Conservation (phyloP, 352 stramenopile genomes). For the Phytophthora pinifolia region DNA sequence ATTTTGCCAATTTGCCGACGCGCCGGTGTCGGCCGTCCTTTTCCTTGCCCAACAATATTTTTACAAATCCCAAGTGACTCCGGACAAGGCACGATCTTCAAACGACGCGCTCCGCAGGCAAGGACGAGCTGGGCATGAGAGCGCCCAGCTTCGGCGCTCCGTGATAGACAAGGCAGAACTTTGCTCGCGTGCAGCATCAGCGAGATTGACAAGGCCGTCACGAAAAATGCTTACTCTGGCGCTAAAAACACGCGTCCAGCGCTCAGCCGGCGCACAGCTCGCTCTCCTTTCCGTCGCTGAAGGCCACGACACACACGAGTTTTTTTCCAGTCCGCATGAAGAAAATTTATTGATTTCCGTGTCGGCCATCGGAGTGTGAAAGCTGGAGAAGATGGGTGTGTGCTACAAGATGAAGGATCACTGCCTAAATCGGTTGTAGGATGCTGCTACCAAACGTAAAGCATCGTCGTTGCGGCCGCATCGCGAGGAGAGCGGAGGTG, state of each 20-base stretch:
- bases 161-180: too few species aligned
- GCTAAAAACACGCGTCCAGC: too few species aligned
- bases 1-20: too few species aligned
- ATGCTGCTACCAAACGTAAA: conserved; percentile 50
- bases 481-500: conserved; percentile 20
- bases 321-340: conserved; percentile 15
- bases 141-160: too few species aligned
- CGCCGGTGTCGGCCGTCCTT: background rate
- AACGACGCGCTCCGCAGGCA: background rate
- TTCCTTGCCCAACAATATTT: too few species aligned
- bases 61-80: conserved; percentile 1
- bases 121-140: too few species aligned
- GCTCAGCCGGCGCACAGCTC: too few species aligned
- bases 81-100: conserved; percentile 10
- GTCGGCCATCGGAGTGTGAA: conserved; percentile 16
- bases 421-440: conserved; percentile 43
- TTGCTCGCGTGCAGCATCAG: too few species aligned
- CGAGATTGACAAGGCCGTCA: too few species aligned
- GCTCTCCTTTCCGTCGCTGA: too few species aligned
- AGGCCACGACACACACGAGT: background rate
- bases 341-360: conserved; percentile 31
- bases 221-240: too few species aligned
- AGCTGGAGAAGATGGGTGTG: conserved; percentile 13
- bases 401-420: conserved; percentile 40
- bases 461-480: conserved; percentile 40